Evolutionary conservation across 2,329 filamentous ascomycete genomes (phyloP), one percentile per base, ranked within the genome.

Genomic region (Chrysoporthe puriensis): DNA sequence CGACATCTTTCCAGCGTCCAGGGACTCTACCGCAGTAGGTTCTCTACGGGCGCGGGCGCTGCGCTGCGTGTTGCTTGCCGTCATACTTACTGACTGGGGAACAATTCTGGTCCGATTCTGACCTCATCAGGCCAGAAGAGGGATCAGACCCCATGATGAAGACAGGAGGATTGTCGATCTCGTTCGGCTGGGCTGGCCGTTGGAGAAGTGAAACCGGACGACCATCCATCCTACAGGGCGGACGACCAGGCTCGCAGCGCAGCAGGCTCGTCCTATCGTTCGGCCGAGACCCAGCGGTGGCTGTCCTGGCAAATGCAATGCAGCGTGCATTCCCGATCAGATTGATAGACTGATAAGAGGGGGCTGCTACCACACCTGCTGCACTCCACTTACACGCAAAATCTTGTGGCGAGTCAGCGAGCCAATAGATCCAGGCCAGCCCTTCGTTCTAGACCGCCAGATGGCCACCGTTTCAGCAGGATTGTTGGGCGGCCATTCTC

Each of bases 361-460:
- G 40, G 13, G 16, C 18, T 36, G 32, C 54, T 57, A 26, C 34
- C 32, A 57, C 16, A 40, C 32, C 34, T 57, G 54, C 54, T 57
- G 34, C 54, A 18, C 54, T 40, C 54, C 54, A 57, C 54, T 40
- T 40, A 13, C 34, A 40, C 32, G 54, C 54, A 34, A 16, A 50
- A 14, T 7, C 40, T 18, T 50, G 14, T 62, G 26, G 43, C 59
- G 26, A 48, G 43, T 59, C 32, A 26, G 43, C 42, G 21, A 59
- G 66, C 66, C 61, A 67, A 57, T 57, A 40, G 54, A n/a, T 44
- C 16, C 36, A 32, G 32, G 34, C 34, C 56, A 54, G 60, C 32
- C 48, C 7, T 43, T 58, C 26, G 64, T 46, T 60, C 66, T 56
- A 64, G 66, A 67, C 66, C 61, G 63, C 54, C 48, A 46, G 61